Base-by-base conservation (phyloP, 164 flowering plant species). In the Litsea cubeba region DNA sequence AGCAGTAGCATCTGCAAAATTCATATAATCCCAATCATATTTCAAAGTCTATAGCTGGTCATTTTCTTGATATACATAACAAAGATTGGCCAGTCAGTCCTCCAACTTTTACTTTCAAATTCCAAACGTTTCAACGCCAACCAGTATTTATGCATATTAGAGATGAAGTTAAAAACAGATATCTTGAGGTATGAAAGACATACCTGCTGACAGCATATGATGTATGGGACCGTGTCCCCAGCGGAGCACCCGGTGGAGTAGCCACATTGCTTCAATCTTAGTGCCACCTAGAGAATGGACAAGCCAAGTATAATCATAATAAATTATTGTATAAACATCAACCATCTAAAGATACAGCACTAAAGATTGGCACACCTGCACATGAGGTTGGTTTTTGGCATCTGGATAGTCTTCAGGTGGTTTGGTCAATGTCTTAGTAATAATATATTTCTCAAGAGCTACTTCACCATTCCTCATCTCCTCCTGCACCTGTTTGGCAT, bases 321-420 rank as follows among this genome's bases (percentile, higher is more conserved):
- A 22, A 71, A 22, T 25, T 50, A 63, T 49, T 5, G 17, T 25
- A 68, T 30, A 23, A 72, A 26, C 24, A 24, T 30, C 51, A 32
- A 74, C 26, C 74, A 77, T 68, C 17, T 23, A 75, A 40, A 57
- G 46, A n/a, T 12, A 40, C 65, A 46, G 74, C n/a, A n/a, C 25
- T 10, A 40, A 69, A 12, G 6, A 51, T 8, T 58, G 65, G 73
- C 86, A 80, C 74, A 92, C 99, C 80, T 89, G 92, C 79, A 95
- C 99, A 82, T 95, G 99, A 20, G 99, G 99, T 80, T 93, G 99
- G 81, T 85, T 95, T 82, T 84, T 95, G 79, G 91, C 94, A 87
- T 94, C 99, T 66, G 99, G 93, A 73, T 95, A 95, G 30, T 95
- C 94, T 84, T 95, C 98, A 50, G 99, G 98, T 57, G 91, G 84